Percentiles rank a stretch among this genome's conserved stretches.
Evolutionary conservation across 768 basidiomycete species (phyloP).

Genomic region (Lyophyllum shimeji): DNA sequence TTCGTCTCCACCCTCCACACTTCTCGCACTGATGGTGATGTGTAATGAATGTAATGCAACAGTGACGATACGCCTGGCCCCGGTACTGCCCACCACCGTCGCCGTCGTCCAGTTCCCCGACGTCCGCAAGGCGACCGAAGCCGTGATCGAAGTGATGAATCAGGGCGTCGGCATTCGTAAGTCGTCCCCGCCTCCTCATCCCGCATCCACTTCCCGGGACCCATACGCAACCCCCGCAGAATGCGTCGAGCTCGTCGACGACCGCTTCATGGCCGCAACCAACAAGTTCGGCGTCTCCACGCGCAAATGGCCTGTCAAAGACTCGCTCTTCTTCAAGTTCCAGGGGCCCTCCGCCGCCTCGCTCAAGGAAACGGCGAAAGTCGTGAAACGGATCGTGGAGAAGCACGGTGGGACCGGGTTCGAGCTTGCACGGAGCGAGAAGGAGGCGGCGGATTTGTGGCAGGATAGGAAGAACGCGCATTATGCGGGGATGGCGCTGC

Average conservation of each 20-base stretch:
- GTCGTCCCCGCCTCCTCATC: conserved; percentile 23
- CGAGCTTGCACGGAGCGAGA: conserved; percentile 56
- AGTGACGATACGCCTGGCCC: conserved; percentile 83
- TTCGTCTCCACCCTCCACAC: no score
- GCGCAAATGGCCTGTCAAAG: conserved; percentile 58
- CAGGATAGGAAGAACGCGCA: conserved; percentile 67
- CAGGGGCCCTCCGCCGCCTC: conserved; percentile 65
- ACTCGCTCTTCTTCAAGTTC: conserved; percentile 86
- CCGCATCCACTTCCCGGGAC: not conserved
- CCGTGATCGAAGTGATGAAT: conserved; percentile 71
- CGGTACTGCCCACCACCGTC: conserved; percentile 78
- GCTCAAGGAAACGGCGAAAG: conserved; percentile 58
- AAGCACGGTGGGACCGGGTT: conserved; percentile 71
- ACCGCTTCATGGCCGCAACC: conserved; percentile 61
- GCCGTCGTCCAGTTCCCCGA: conserved; percentile 82
- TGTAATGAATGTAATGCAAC: not conserved
- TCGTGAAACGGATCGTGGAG: conserved; percentile 56
- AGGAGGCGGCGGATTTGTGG: conserved; percentile 78
- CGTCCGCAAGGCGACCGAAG: conserved; percentile 71
- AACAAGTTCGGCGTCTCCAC: conserved; percentile 55
- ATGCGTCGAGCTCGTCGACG: conserved; percentile 84
- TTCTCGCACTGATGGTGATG: no score
- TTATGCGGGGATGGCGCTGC: conserved; percentile 52
- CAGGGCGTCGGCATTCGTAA: conserved; percentile 75
- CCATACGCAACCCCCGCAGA: conserved; percentile 36